Percentiles rank a stretch among this genome's conserved stretches.
Evolutionary conservation across 495 filamentous ascomycete genomes (phyloP).

Genomic region (Trichocladium uniseriatum): DNA sequence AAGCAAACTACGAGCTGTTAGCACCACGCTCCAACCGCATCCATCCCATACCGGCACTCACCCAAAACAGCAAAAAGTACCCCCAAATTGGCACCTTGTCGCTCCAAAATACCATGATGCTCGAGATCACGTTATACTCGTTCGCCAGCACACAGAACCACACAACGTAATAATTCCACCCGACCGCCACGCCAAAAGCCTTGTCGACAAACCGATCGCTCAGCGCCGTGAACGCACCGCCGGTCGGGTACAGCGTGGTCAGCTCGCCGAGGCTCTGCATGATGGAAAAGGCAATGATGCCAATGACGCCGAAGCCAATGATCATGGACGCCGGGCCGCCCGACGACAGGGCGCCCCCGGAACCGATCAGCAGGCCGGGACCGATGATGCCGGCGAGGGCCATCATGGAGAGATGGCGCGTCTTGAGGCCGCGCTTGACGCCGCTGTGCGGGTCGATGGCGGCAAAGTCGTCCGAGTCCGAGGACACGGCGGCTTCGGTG

Average conservation of each 20-base stretch:
- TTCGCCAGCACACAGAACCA: constrained; percentile 53
- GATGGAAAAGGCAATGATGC: constrained; percentile 56
- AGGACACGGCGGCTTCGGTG: constrained; percentile 4
- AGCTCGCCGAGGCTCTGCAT: constrained; percentile 24
- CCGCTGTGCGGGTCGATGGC: constrained; percentile 40
- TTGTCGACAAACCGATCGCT: constrained; percentile 65
- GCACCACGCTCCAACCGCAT: neutral
- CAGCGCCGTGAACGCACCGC: constrained; percentile 50
- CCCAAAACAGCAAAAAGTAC: constrained; percentile 61
- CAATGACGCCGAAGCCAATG: constrained; percentile 56
- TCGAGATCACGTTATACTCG: constrained; percentile 51
- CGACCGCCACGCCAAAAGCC: constrained; percentile 75
- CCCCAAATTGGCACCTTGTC: constrained; percentile 41
- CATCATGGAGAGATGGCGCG: constrained; percentile 65
- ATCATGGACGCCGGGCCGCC: constrained; percentile 55
- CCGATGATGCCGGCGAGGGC: constrained; percentile 52
- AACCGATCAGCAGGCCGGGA: constrained; percentile 46
- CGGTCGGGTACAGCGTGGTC: constrained; percentile 47
- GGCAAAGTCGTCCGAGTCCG: constrained; percentile 30
- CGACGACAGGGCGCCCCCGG: constrained; percentile 49
- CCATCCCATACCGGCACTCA: constrained; percentile 16
- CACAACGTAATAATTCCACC: constrained; percentile 67
- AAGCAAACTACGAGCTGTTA: constrained; percentile 29
- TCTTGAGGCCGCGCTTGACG: constrained; percentile 52
- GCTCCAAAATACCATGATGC: constrained; percentile 53